Percentiles rank a stretch among this genome's conserved stretches.
Evolutionary conservation across 495 filamentous ascomycete species (phyloP).

Genomic region (Neurospora sp.): DNA sequence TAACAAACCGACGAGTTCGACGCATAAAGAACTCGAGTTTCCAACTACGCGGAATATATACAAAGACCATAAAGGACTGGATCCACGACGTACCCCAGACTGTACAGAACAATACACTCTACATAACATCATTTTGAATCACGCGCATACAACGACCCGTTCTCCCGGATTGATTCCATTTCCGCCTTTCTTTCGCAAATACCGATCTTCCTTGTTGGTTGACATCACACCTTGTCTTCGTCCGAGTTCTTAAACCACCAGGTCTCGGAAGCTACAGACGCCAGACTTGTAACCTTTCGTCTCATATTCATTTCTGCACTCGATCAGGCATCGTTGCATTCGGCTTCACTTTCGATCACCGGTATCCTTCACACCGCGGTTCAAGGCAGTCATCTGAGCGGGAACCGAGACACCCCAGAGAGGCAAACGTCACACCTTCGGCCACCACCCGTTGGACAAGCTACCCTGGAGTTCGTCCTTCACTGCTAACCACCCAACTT

Average conservation of each 20-base stretch:
- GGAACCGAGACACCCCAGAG: not conserved
- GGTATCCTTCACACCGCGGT: not conserved
- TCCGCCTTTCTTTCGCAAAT: not conserved
- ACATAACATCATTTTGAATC: not conserved
- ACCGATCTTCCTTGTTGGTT: not conserved
- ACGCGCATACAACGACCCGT: not conserved
- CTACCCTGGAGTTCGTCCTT: not conserved
- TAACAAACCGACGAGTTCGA: not conserved
- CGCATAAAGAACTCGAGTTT: not conserved
- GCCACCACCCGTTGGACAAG: not conserved
- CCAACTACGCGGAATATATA: not conserved
- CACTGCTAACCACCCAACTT: not conserved
- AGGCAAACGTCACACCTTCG: not conserved
- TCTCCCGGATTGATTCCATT: not conserved
- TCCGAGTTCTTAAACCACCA: not conserved
- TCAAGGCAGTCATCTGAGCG: not conserved
- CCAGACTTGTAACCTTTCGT: not conserved
- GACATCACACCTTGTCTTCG: not conserved
- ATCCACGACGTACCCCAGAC: slow-evolving; percentile 3
- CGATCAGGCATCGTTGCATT: not conserved
- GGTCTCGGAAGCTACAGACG: not conserved
- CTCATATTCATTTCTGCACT: not conserved
- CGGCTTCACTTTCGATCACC: not conserved
- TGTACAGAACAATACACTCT: not conserved
- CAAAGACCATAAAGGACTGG: slow-evolving; percentile 4